phyloP scores from a whole-genome alignment of 192 early-diverging fungal genomes.

The Coemansia sp. region DNA sequence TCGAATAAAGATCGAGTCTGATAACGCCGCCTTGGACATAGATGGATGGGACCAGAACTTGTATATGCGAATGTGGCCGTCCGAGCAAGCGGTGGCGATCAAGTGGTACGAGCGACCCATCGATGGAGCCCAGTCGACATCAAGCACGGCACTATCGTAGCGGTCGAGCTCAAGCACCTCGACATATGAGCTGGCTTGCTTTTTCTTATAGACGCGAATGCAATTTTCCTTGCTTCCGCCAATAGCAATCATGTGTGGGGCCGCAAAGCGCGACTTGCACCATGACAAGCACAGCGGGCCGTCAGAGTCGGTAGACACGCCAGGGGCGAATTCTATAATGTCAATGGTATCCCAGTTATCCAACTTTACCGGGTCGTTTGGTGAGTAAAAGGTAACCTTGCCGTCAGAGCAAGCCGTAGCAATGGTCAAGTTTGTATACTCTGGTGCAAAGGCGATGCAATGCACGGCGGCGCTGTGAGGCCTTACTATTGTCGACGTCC shows the following conservation, averaged over 20 bases:
- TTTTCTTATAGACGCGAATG: conserved; percentile 60
- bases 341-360: conserved; percentile 79
- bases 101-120: conserved; percentile 60
- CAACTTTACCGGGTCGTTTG: conserved; percentile 73
- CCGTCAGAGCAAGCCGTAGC: conserved; percentile 82
- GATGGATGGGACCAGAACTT: conserved; percentile 47
- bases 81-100: conserved; percentile 50
- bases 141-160: conserved; percentile 57
- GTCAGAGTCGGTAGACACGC: conserved; percentile 68
- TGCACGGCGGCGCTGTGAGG: conserved; percentile 75
- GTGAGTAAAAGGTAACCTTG: conserved; percentile 83
- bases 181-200: conserved; percentile 25
- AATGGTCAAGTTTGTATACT: conserved; percentile 74
- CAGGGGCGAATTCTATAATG: conserved; percentile 58
- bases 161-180: conserved; percentile 56
- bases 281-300: conserved; percentile 82
- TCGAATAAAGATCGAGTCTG: conserved; percentile 40
- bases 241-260: conserved; percentile 76
- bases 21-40: conserved; percentile 16
- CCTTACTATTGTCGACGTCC: conserved; percentile 62
- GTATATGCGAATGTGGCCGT: conserved; percentile 52
- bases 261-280: conserved; percentile 78
- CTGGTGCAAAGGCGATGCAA: conserved; percentile 89
- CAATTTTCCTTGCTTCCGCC: conserved; percentile 80
- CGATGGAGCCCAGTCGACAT: conserved; percentile 53